Conservation (phyloP, 345 rosid genomes). For the Citrus glauca region DNA sequence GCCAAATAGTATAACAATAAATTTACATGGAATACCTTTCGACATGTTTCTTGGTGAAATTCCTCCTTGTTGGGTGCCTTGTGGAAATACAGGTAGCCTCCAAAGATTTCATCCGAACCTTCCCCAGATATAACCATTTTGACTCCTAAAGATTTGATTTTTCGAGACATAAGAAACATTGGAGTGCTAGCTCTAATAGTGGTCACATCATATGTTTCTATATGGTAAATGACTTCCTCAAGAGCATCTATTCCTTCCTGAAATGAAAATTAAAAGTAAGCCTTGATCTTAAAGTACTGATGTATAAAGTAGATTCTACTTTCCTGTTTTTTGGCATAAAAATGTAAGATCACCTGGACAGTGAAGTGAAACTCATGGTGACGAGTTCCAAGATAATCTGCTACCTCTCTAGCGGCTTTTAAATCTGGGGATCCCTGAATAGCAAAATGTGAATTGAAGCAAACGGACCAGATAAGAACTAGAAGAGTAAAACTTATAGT, state of each 20-base stretch:
- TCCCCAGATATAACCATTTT: slow-evolving; percentile 92
- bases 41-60: slow-evolving; percentile 76
- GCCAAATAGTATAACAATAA: neutral
- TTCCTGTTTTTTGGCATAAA: neutral
- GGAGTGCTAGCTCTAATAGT: slow-evolving; percentile 89
- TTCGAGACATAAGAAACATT: slow-evolving; percentile 89
- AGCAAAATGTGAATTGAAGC: slow-evolving; percentile 1
- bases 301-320: neutral
- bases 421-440: slow-evolving; percentile 77
- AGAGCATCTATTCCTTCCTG: slow-evolving; percentile 89
- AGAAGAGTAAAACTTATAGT: neutral
- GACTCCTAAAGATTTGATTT: slow-evolving; percentile 82
- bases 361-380: slow-evolving; percentile 81
- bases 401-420: slow-evolving; percentile 76
- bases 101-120: slow-evolving; percentile 88
- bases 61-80: slow-evolving; percentile 84
- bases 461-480: neutral
- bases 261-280: slow-evolving; percentile 13
- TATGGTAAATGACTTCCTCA: slow-evolving; percentile 83
- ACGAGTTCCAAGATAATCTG: slow-evolving; percentile 71
- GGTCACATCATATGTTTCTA: slow-evolving; percentile 85
- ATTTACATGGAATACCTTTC: slow-evolving; percentile 45
- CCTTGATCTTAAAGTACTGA: neutral
- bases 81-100: slow-evolving; percentile 83
- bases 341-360: slow-evolving; percentile 48